These are phyloP conservation scores for Ilyonectria sp. DNA, from an alignment of 2,329 filamentous ascomycete species.

Conservation along the genomic window DNA sequence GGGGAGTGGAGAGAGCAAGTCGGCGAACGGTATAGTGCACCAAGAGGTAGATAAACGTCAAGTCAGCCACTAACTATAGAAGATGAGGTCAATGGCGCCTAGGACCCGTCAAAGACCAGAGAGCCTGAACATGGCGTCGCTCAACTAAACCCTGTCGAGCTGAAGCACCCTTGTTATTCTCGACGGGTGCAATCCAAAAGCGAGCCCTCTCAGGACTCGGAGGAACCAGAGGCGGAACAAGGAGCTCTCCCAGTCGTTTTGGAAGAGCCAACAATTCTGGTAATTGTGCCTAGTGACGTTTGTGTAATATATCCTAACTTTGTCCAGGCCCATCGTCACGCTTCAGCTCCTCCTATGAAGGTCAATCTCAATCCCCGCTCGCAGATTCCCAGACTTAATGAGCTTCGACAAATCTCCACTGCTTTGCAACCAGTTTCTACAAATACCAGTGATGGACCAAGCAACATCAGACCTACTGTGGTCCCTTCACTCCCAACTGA, in stretches of 20 bases:
- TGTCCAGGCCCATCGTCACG: slow-evolving; percentile 42
- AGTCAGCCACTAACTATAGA: slow-evolving; percentile 25
- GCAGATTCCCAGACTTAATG: slow-evolving; percentile 46
- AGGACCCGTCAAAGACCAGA: slow-evolving; percentile 40
- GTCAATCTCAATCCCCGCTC: slow-evolving; percentile 27
- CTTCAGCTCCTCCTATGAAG: slow-evolving; percentile 46
- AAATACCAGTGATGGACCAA: neutral
- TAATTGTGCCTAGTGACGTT: slow-evolving; percentile 11
- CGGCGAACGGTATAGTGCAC: slow-evolving; percentile 37
- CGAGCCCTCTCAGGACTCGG: slow-evolving; percentile 55
- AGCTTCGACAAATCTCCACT: slow-evolving; percentile 28
- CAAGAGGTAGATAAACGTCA: neutral
- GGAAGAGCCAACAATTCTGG: slow-evolving; percentile 32
- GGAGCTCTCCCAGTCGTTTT: slow-evolving; percentile 1
- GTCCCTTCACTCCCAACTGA: neutral
- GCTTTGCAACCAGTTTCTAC: neutral
- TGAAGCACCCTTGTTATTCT: slow-evolving; percentile 57
- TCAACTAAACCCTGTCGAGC: slow-evolving; percentile 35
- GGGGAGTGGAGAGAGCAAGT: slow-evolving; percentile 7
- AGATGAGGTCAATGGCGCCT: slow-evolving; percentile 40
- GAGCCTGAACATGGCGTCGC: slow-evolving; percentile 36
- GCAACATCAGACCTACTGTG: neutral
- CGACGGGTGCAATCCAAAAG: slow-evolving; percentile 65
- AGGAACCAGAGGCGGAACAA: slow-evolving; percentile 33
- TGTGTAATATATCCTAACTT: slow-evolving; percentile 20